phyloP scores from a whole-genome alignment of 495 filamentous ascomycete genomes.

The Podospora appendiculata region DNA sequence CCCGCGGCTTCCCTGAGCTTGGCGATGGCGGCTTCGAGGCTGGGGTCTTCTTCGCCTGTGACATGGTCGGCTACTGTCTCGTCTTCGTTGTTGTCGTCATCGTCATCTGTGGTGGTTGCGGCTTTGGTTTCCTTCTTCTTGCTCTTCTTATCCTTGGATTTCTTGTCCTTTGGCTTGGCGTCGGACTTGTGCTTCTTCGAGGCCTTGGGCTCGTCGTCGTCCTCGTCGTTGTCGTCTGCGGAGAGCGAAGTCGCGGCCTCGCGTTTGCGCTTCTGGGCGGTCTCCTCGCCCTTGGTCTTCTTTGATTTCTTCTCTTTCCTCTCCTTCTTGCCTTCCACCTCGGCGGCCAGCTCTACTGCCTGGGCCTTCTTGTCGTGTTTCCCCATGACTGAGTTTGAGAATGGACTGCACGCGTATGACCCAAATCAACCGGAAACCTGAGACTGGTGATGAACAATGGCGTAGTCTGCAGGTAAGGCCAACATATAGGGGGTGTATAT shows the following conservation, averaged over 20 bases:
- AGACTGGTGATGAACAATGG: too few relatives aligned
- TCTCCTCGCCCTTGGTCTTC: constrained; percentile 6
- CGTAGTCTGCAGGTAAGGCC: too few relatives aligned
- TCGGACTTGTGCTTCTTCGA: not conserved
- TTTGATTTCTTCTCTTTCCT: constrained; percentile 19
- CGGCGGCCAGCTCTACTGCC: too few relatives aligned
- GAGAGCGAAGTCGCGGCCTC: not conserved
- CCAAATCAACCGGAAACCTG: too few relatives aligned
- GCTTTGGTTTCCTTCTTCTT: not conserved
- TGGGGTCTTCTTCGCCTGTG: not conserved
- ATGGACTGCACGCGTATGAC: too few relatives aligned
- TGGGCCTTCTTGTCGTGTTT: too few relatives aligned
- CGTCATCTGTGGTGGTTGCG: too few relatives aligned
- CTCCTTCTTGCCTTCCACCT: not conserved
- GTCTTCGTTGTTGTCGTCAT: not conserved
- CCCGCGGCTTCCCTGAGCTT: not conserved
- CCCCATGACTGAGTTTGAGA: not conserved
- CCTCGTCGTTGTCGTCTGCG: not conserved
- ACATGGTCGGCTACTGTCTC: not conserved
- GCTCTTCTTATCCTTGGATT: constrained; percentile 1
- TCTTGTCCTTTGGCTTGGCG: constrained; percentile 4
- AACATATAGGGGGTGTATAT: too few relatives aligned
- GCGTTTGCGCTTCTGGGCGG: constrained; percentile 2
- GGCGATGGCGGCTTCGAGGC: not conserved
- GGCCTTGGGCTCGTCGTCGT: not conserved